A percentile compares a stretch with the other conserved stretches of the same genome.
phyloP scores from a whole-genome alignment of 2,329 filamentous ascomycete genomes.

The Dryadomyces quercivorus region DNA sequence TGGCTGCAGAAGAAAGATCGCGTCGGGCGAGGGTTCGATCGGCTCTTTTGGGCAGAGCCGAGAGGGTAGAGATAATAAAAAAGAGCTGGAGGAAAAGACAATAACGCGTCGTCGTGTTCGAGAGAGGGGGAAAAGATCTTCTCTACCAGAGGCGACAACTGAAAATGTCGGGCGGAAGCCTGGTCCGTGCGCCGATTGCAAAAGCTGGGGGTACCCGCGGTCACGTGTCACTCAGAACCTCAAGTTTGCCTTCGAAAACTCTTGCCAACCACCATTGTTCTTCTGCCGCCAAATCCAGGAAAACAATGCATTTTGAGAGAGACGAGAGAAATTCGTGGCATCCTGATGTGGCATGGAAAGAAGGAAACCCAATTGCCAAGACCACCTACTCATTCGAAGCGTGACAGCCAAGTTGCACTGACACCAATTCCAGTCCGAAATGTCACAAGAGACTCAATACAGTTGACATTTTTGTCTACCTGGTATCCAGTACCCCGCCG shows the following conservation, averaged over 20 bases:
- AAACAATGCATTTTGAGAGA: too few species aligned
- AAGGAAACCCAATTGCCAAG: too few species aligned
- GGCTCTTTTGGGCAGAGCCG: not conserved
- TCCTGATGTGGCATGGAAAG: too few species aligned
- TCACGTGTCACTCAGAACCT: not conserved
- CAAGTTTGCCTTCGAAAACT: too few species aligned
- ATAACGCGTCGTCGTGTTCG: slow-evolving; percentile 2
- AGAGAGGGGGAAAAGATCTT: not conserved
- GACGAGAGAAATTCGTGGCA: too few species aligned
- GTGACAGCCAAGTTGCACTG: too few species aligned
- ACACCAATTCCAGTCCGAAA: not conserved
- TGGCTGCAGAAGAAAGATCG: not conserved
- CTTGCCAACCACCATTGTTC: not conserved
- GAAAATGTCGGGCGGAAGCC: not conserved
- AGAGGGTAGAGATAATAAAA: not conserved
- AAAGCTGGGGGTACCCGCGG: not conserved
- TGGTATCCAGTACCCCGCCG: slow-evolving; percentile 6
- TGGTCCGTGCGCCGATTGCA: not conserved
- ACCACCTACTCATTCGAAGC: too few species aligned
- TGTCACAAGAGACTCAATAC: not conserved
- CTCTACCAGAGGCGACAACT: not conserved
- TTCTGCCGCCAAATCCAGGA: too few species aligned
- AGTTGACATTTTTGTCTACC: slow-evolving; percentile 8
- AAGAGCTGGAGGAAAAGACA: not conserved
- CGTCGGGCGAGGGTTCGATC: not conserved